Evolutionary conservation across 2,329 filamentous ascomycete genomes (phyloP).

Genomic region (Colletotrichum sp.): DNA sequence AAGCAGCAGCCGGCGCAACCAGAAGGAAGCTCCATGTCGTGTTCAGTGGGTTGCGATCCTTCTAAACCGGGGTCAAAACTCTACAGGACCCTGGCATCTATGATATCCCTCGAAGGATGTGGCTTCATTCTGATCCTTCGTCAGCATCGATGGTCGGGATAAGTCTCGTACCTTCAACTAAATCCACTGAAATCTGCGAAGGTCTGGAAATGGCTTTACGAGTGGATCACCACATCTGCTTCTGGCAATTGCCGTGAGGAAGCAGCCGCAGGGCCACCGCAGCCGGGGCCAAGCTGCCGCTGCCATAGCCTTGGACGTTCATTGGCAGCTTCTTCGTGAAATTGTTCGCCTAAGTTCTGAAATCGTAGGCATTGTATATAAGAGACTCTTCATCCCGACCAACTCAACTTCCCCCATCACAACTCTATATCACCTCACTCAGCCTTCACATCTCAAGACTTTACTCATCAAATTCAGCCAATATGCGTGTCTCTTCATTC

Average conservation of each 20-base stretch:
- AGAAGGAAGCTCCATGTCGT: background rate
- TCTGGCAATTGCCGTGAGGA: background rate
- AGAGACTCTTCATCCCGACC: background rate
- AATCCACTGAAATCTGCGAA: background rate
- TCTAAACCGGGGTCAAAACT: background rate
- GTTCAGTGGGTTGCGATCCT: background rate
- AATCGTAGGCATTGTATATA: background rate
- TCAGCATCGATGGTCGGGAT: accelerated
- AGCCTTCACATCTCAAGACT: background rate
- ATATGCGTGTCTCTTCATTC: background rate
- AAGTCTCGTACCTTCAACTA: background rate
- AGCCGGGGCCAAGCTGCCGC: background rate
- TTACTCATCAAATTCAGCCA: background rate
- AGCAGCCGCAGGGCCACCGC: background rate
- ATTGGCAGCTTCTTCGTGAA: background rate
- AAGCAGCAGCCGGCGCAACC: background rate
- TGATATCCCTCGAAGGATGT: background rate
- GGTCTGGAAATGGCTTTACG: background rate
- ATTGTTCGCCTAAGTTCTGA: no score
- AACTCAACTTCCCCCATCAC: background rate
- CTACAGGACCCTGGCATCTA: background rate
- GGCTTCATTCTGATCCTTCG: background rate
- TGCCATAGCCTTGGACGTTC: accelerated
- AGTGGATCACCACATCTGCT: background rate
- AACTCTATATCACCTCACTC: background rate